Conservation (phyloP, 179 eudicot species). For the Monotropa hypopitys region DNA sequence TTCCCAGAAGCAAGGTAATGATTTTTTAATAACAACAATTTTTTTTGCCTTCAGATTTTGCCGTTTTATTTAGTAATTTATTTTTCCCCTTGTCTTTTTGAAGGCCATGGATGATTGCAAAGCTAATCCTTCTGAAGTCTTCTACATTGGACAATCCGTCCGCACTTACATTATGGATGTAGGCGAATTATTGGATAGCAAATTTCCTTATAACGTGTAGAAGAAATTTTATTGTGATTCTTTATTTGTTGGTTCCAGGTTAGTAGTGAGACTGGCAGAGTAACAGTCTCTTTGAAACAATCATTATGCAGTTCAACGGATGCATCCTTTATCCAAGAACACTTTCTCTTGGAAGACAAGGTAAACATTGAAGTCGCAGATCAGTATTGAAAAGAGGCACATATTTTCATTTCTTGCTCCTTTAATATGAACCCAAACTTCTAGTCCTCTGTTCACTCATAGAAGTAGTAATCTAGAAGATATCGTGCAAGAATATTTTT, state of each 20-base stretch:
- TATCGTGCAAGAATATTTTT: not conserved
- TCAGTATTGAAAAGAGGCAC: not conserved
- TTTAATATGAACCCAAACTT: too few relatives aligned
- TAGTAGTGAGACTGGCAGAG: slow-evolving; percentile 40
- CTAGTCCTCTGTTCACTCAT: not conserved
- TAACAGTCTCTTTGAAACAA: slow-evolving; percentile 78
- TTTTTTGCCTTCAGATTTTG: not conserved
- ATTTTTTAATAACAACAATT: not conserved
- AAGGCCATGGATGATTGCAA: slow-evolving; percentile 63
- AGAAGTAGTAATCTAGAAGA: not conserved
- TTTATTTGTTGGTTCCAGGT: slow-evolving; percentile 31
- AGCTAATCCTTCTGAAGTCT: slow-evolving; percentile 45
- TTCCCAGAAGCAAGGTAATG: slow-evolving; percentile 64
- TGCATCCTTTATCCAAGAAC: slow-evolving; percentile 72
- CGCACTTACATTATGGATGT: slow-evolving; percentile 64
- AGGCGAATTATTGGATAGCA: slow-evolving; percentile 10
- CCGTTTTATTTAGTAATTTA: not conserved
- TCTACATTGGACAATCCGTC: slow-evolving; percentile 84
- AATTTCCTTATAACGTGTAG: not conserved
- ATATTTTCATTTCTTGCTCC: not conserved
- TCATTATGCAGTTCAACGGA: slow-evolving; percentile 71
- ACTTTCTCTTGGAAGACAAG: slow-evolving; percentile 68
- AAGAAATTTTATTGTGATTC: not conserved
- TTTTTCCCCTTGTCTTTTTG: not conserved
- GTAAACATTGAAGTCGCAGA: slow-evolving; percentile 13